Evolutionary conservation across 257 asterid genomes (phyloP).

Genomic region (Paraleonurus japonicus): DNA sequence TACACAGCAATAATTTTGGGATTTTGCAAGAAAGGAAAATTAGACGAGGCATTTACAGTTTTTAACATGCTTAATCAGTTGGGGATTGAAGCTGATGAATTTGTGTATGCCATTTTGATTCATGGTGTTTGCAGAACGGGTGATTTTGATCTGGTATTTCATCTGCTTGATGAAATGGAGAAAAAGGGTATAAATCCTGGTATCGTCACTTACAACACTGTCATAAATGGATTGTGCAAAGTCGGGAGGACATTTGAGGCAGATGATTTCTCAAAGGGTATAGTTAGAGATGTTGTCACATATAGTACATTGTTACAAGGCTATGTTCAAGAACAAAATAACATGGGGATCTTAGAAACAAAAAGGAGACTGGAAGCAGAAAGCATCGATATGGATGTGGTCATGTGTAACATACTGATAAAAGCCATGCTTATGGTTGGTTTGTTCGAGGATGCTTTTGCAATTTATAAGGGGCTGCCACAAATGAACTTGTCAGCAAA

Average conservation of each 20-base stretch:
- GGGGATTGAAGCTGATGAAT: constrained; percentile 69
- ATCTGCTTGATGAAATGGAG: constrained; percentile 72
- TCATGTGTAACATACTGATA: constrained; percentile 68
- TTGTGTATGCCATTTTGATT: constrained; percentile 63
- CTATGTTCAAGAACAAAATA: constrained; percentile 57
- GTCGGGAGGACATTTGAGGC: constrained; percentile 75
- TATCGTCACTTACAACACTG: constrained; percentile 67
- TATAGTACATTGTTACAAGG: constrained; percentile 71
- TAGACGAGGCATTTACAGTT: constrained; percentile 66
- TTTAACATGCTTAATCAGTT: constrained; percentile 51
- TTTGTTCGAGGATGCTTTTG: constrained; percentile 67
- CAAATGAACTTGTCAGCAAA: constrained; percentile 50
- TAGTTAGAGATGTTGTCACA: constrained; percentile 64
- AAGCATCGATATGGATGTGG: constrained; percentile 51
- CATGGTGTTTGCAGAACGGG: constrained; percentile 70
- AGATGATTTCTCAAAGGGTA: constrained; percentile 55
- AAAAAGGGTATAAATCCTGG: constrained; percentile 58
- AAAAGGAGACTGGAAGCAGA: constrained; percentile 56
- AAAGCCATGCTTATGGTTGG: constrained; percentile 76
- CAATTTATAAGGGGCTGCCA: constrained; percentile 42
- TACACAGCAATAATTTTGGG: constrained; percentile 72
- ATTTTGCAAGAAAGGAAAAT: constrained; percentile 73
- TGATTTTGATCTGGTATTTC: constrained; percentile 48
- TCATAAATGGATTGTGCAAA: constrained; percentile 76
- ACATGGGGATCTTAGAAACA: constrained; percentile 51